These are phyloP conservation scores for Leersia perrieri DNA, from an alignment of 176 grass and related monocot species.

Conservation along the genomic window DNA sequence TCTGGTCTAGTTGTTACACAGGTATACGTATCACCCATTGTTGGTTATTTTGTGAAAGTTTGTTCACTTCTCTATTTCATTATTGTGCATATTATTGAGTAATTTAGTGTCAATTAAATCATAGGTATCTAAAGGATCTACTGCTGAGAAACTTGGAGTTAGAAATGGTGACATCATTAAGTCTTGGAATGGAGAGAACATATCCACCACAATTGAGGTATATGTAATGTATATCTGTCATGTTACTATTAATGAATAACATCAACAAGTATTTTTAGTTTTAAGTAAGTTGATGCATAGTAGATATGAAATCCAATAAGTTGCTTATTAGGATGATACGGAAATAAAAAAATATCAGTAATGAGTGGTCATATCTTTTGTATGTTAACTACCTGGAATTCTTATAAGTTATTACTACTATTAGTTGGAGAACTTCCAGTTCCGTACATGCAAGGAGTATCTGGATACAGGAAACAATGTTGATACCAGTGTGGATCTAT, in stretches of 20 bases:
- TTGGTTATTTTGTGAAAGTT: not conserved
- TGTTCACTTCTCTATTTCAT: not conserved
- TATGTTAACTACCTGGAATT: no score
- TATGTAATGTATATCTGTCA: no score
- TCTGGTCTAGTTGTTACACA: not conserved
- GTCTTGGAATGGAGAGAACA: not conserved
- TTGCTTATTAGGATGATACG: no score
- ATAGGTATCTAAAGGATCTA: not conserved
- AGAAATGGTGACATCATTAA: constrained; percentile 12
- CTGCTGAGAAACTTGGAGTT: not conserved
- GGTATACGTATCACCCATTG: not conserved
- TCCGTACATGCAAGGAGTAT: not conserved
- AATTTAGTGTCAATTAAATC: not conserved
- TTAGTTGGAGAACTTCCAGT: not conserved
- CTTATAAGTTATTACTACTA: not conserved
- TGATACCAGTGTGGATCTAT: not conserved
- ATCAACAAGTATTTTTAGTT: no score
- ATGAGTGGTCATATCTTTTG: no score
- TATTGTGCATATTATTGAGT: not conserved
- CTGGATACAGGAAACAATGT: not conserved
- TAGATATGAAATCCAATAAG: no score
- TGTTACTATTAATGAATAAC: no score
- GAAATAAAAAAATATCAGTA: no score
- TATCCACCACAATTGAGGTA: not conserved
- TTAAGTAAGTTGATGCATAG: no score